Evolutionary conservation across 768 basidiomycete genomes (phyloP).

Genomic region (Pilatotrama ljubarskyi): DNA sequence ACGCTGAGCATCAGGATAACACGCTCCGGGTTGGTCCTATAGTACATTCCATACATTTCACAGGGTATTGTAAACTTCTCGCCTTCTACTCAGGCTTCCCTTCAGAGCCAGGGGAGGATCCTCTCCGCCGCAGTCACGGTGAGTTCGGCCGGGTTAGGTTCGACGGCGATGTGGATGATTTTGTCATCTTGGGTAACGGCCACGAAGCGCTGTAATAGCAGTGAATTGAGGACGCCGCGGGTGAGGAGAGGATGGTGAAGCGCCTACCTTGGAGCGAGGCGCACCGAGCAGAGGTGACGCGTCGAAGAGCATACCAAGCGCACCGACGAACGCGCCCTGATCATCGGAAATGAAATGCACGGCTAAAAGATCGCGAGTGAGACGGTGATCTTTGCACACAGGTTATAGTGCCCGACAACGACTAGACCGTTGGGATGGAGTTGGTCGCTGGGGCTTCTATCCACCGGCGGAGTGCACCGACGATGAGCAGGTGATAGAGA

Average conservation of each 20-base stretch:
- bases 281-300: slow-evolving; percentile 60
- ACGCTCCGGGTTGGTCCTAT: too few relatives aligned
- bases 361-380: too few relatives aligned
- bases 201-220: slow-evolving; percentile 54
- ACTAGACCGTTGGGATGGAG: too few relatives aligned
- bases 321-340: slow-evolving; percentile 45
- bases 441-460: too few relatives aligned
- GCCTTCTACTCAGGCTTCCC: too few relatives aligned
- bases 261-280: slow-evolving; percentile 54
- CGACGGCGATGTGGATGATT: slow-evolving; percentile 58
- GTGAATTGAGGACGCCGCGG: neutral
- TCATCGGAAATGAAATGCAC: slow-evolving; percentile 55
- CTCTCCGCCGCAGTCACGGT: slow-evolving; percentile 45
- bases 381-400: too few relatives aligned
- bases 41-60: too few relatives aligned
- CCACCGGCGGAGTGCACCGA: too few relatives aligned
- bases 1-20: too few relatives aligned
- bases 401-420: too few relatives aligned
- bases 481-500: too few relatives aligned
- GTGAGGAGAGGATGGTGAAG: slow-evolving; percentile 15
- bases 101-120: slow-evolving; percentile 36
- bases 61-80: too few relatives aligned
- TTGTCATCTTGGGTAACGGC: slow-evolving; percentile 67
- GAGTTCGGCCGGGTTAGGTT: slow-evolving; percentile 39
- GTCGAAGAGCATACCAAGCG: slow-evolving; percentile 47